A percentile compares a stretch with the other conserved stretches of the same genome.
Conservation (phyloP, 371 early-diverging fungal species). For the Saksenaea vasiformis region DNA sequence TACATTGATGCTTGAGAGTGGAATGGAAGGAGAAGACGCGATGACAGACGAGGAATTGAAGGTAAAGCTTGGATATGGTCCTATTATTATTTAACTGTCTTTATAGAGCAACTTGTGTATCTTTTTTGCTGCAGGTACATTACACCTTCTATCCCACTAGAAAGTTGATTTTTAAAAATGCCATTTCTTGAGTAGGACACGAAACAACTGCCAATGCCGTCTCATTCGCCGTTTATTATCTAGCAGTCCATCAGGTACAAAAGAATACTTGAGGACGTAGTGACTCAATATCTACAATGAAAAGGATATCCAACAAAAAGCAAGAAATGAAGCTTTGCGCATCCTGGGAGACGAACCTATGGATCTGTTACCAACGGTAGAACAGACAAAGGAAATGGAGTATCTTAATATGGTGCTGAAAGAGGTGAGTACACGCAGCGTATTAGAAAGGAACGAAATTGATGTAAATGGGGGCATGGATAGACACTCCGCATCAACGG, state of each 20-base stretch:
- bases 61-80: not conserved
- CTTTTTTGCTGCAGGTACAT: constrained; percentile 27
- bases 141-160: not conserved
- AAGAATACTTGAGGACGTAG: constrained; percentile 16
- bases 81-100: not conserved
- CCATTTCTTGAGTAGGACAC: constrained; percentile 5
- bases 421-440: constrained; percentile 10
- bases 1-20: constrained; percentile 58
- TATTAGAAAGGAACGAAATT: not conserved
- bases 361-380: constrained; percentile 26
- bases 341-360: constrained; percentile 18
- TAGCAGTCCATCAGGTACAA: constrained; percentile 32
- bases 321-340: constrained; percentile 15
- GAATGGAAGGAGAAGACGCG: constrained; percentile 30
- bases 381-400: constrained; percentile 15
- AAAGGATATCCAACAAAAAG: constrained; percentile 15
- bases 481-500: constrained; percentile 8
- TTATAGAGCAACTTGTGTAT: constrained; percentile 18
- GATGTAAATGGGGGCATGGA: not conserved
- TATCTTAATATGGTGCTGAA: constrained; percentile 26
- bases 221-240: constrained; percentile 26
- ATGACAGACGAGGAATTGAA: constrained; percentile 42
- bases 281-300: not conserved
- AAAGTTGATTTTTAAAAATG: not conserved
- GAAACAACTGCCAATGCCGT: constrained; percentile 35